Evolutionary conservation across 805 yeast genomes (phyloP).

Genomic region (Candida sanyiensis): DNA sequence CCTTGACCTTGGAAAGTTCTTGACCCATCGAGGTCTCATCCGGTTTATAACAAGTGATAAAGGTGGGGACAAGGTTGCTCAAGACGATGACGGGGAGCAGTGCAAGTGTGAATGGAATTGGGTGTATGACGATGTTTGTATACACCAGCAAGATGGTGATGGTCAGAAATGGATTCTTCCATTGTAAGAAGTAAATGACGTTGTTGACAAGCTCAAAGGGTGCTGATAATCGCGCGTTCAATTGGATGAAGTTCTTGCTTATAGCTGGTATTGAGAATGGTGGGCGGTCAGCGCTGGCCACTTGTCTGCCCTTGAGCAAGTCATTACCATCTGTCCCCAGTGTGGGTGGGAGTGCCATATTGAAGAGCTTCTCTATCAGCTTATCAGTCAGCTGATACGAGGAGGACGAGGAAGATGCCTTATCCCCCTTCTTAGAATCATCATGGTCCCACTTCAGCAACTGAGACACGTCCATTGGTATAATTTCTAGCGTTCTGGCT

Average conservation of each 20-base stretch:
- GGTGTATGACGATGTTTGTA: constrained; percentile 54
- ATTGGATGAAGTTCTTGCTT: constrained; percentile 59
- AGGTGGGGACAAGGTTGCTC: constrained; percentile 64
- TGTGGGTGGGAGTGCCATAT: constrained; percentile 67
- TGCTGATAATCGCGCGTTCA: constrained; percentile 56
- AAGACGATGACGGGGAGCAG: constrained; percentile 51
- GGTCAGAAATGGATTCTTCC: constrained; percentile 62
- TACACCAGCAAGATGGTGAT: constrained; percentile 46
- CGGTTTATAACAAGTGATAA: constrained; percentile 55
- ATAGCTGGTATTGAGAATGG: constrained; percentile 61
- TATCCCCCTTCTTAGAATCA: constrained; percentile 5
- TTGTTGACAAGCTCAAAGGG: constrained; percentile 60
- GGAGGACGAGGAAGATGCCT: background rate
- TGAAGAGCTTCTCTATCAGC: constrained; percentile 61
- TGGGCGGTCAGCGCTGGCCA: constrained; percentile 59
- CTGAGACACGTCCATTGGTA: constrained; percentile 26
- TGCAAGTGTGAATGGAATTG: constrained; percentile 40
- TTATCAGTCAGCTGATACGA: constrained; percentile 58
- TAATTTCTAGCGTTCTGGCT: background rate
- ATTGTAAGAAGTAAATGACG: constrained; percentile 47
- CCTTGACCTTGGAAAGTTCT: background rate
- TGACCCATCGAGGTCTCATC: constrained; percentile 28
- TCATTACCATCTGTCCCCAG: constrained; percentile 37
- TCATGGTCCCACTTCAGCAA: constrained; percentile 27
- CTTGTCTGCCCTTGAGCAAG: constrained; percentile 47